Percentiles rank a stretch among this genome's conserved stretches.
These are phyloP conservation scores for Mollisia scopiformis DNA, from an alignment of 2,329 filamentous ascomycete genomes.

Conservation along the genomic window DNA sequence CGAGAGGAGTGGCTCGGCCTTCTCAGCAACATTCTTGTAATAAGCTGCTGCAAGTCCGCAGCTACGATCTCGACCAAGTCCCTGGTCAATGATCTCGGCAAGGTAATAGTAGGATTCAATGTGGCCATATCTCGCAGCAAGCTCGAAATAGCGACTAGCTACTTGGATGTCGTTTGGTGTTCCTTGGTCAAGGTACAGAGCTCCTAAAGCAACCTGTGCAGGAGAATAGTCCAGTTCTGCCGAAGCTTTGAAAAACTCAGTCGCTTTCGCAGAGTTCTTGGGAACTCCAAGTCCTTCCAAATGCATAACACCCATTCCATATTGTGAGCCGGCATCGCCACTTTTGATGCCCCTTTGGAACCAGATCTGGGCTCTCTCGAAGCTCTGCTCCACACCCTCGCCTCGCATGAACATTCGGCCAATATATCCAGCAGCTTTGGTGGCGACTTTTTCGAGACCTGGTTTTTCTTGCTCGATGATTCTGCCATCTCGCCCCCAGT, in stretches of 20 bases:
- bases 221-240: conserved; percentile 70
- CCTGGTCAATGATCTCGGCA: conserved; percentile 68
- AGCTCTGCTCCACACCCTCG: conserved; percentile 70
- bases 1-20: conserved; percentile 58
- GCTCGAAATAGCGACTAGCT: conserved; percentile 70
- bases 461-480: conserved; percentile 57
- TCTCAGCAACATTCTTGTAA: conserved; percentile 65
- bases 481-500: conserved; percentile 69
- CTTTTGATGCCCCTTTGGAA: conserved; percentile 66
- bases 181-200: conserved; percentile 72
- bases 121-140: conserved; percentile 68
- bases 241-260: conserved; percentile 66
- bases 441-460: conserved; percentile 64
- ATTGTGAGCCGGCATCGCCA: conserved; percentile 70
- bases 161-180: conserved; percentile 42
- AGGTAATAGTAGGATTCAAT: conserved; percentile 77
- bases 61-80: conserved; percentile 66
- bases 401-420: conserved; percentile 74
- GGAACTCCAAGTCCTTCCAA: conserved; percentile 67
- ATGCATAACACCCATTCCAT: conserved; percentile 72
- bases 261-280: conserved; percentile 62
- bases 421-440: conserved; percentile 72
- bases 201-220: conserved; percentile 68
- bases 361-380: conserved; percentile 66
- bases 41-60: conserved; percentile 70